Conservation (phyloP, 169 alveolate genomes). For the Eimeria sp. region DNA sequence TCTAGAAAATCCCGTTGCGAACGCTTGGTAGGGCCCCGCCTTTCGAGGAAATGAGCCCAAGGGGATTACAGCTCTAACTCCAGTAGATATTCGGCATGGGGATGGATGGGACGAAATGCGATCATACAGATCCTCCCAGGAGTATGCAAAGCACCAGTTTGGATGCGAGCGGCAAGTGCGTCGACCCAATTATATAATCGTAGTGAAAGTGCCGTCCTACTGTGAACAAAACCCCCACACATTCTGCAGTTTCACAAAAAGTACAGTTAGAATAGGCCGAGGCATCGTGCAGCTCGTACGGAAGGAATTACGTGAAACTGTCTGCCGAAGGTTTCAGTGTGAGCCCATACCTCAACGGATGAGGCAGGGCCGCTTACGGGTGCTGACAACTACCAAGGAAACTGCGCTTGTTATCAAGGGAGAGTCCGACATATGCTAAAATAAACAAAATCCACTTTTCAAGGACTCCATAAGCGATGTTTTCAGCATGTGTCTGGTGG, state of each 20-base stretch:
- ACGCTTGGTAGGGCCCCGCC: background rate
- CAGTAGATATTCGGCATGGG: background rate
- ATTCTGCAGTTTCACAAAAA: background rate
- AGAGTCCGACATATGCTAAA: background rate
- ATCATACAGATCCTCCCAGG: background rate
- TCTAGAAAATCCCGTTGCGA: background rate
- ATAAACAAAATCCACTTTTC: background rate
- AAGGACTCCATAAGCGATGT: background rate
- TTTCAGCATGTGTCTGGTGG: background rate
- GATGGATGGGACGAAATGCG: background rate
- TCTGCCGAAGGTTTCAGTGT: background rate
- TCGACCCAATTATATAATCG: background rate
- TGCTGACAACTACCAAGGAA: background rate
- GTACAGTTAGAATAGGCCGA: background rate
- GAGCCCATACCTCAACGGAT: slow-evolving; percentile 1
- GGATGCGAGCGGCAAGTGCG: background rate
- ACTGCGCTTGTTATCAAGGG: background rate
- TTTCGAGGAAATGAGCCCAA: background rate
- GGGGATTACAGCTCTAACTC: background rate
- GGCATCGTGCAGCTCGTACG: background rate
- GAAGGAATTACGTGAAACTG: background rate
- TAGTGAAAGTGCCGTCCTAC: background rate
- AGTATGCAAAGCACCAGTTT: background rate
- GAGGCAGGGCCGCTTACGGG: background rate
- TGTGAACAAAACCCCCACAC: background rate